Conservation (phyloP, 202 grass and related monocot species). For the Carex arenaria region DNA sequence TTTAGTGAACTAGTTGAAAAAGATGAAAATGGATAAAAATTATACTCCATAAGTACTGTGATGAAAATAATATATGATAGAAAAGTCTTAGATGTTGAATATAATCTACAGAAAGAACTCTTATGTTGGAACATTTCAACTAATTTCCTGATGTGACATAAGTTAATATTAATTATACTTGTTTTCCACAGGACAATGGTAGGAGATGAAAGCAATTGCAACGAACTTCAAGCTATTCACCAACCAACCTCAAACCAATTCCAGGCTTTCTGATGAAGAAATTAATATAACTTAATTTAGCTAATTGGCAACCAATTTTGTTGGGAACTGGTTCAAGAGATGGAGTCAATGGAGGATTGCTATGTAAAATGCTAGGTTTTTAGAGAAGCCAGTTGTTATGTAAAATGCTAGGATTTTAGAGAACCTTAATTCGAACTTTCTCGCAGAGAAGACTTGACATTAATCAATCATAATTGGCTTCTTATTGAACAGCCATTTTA, state of each 20-base stretch:
- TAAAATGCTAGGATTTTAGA: background rate
- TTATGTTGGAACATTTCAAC: conserved; percentile 7
- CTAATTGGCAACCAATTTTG: conserved; percentile 7
- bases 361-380: conserved; percentile 4
- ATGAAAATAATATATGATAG: background rate
- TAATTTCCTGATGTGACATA: background rate
- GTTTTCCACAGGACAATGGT: conserved; percentile 39
- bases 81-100: background rate
- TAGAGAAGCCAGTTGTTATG: background rate
- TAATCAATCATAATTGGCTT: background rate
- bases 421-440: background rate
- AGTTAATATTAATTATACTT: conserved; percentile 10
- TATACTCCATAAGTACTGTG: background rate
- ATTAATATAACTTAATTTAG: conserved; percentile 15
- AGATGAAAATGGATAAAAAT: background rate
- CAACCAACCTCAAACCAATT: conserved; percentile 55
- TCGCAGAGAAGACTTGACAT: background rate
- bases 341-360: background rate
- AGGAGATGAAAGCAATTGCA: conserved; percentile 47
- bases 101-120: background rate
- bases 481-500: background rate
- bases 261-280: conserved; percentile 54
- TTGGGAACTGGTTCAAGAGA: background rate
- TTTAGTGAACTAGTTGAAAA: background rate
- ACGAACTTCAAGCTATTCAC: conserved; percentile 42